phyloP scores from a whole-genome alignment of 2,329 filamentous ascomycete species.

The Cryphonectria japonica region DNA sequence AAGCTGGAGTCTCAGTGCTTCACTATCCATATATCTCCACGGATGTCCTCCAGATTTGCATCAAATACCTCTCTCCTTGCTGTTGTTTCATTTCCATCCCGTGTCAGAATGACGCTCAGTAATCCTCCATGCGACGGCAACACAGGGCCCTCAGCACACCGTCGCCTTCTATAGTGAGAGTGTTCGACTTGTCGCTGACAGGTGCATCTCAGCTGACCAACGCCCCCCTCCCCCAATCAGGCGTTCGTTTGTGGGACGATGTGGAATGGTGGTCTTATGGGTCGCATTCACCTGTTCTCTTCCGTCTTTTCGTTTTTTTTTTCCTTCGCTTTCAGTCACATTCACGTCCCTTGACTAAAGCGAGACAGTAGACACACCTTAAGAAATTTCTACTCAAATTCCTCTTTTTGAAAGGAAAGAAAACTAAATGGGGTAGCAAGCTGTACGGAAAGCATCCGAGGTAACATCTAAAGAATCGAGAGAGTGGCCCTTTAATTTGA shows the following conservation, averaged over 20 bases:
- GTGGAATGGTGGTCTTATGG: neutral
- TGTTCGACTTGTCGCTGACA: neutral
- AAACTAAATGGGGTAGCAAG: too few species aligned
- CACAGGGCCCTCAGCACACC: neutral
- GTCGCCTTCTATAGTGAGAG: neutral
- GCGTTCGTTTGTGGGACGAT: neutral
- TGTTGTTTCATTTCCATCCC: neutral
- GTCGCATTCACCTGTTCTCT: neutral
- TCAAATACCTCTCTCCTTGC: neutral
- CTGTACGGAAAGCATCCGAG: too few species aligned
- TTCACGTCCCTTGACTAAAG: neutral
- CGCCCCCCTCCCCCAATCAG: neutral
- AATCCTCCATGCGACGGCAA: neutral
- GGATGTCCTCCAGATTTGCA: neutral
- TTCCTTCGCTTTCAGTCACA: neutral
- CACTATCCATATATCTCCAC: too few species aligned
- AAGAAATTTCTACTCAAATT: neutral
- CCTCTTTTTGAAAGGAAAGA: too few species aligned
- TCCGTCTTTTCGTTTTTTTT: neutral
- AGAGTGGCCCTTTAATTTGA: neutral
- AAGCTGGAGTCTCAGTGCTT: neutral
- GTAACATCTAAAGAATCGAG: neutral
- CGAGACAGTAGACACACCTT: neutral
- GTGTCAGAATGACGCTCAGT: neutral
- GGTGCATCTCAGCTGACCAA: neutral